These are phyloP conservation scores for Colletotrichum viniferum DNA, from an alignment of 2,329 filamentous ascomycete species.

Conservation along the genomic window DNA sequence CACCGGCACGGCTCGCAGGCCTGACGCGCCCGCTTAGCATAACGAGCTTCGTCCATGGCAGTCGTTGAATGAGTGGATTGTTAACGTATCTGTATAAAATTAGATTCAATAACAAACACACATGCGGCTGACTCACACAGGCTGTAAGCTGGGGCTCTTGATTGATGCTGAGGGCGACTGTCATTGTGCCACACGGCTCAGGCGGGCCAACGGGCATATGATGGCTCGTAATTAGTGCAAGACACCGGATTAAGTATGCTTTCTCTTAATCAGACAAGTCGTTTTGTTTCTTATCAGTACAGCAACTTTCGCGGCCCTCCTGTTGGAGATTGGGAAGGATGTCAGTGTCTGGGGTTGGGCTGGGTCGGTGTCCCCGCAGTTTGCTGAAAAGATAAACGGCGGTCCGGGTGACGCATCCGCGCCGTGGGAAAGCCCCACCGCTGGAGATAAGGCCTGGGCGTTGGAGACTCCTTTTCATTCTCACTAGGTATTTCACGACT, in stretches of 20 bases:
- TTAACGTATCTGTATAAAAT: neutral
- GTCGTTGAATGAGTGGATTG: fast-evolving
- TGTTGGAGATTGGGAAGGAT: neutral
- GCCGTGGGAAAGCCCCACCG: neutral
- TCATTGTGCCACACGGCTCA: neutral
- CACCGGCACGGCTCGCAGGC: slow-evolving; percentile 10
- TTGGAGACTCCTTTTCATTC: neutral
- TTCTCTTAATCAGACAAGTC: neutral
- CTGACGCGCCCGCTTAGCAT: slow-evolving; percentile 9
- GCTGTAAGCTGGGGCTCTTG: too few species aligned
- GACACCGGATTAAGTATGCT: neutral
- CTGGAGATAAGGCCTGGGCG: neutral
- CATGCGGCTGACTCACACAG: too few species aligned
- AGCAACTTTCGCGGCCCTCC: neutral
- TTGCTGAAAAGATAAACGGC: neutral
- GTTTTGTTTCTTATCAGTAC: neutral
- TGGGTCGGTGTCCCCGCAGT: neutral
- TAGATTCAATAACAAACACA: neutral
- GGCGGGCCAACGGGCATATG: neutral
- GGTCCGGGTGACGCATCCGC: neutral
- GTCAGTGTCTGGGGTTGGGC: neutral
- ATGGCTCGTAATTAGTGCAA: neutral
- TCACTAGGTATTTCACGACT: neutral
- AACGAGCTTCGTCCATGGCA: slow-evolving; percentile 10
- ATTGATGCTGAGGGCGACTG: too few species aligned